Percentiles rank a stretch among this genome's conserved stretches.
Evolutionary conservation across 2,329 filamentous ascomycete genomes (phyloP).

Genomic region (Microcera coccophila): DNA sequence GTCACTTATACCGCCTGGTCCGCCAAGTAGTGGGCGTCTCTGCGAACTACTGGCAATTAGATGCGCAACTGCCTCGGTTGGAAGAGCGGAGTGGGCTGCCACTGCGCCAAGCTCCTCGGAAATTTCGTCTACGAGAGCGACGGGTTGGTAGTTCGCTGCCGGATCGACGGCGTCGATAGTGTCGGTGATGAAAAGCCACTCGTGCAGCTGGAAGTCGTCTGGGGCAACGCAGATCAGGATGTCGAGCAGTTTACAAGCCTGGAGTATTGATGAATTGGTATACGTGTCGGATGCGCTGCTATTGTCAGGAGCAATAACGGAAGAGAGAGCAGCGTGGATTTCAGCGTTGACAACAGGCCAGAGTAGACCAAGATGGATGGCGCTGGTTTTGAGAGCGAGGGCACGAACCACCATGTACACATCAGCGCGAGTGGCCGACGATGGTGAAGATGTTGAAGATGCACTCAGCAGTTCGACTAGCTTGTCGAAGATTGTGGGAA

Average conservation of each 20-base stretch:
- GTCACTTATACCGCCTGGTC: constrained; percentile 51
- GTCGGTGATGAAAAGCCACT: constrained; percentile 97
- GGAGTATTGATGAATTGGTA: constrained; percentile 71
- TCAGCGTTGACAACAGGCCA: constrained; percentile 91
- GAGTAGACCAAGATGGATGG: constrained; percentile 74
- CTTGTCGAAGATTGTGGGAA: constrained; percentile 73
- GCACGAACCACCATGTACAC: constrained; percentile 85
- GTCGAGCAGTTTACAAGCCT: constrained; percentile 92
- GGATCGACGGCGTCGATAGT: constrained; percentile 95
- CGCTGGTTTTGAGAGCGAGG: constrained; percentile 71
- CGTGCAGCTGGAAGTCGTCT: constrained; percentile 96
- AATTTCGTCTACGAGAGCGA: constrained; percentile 79
- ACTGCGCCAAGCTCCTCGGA: constrained; percentile 66
- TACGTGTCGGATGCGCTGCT: constrained; percentile 66
- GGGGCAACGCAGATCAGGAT: constrained; percentile 79
- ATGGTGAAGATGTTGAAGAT: constrained; percentile 84
- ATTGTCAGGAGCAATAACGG: constrained; percentile 64
- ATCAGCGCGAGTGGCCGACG: constrained; percentile 82
- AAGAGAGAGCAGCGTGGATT: constrained; percentile 73
- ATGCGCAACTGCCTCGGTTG: constrained; percentile 37
- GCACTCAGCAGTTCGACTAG: constrained; percentile 81
- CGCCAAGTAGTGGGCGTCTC: constrained; percentile 47
- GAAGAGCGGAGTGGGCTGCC: constrained; percentile 29
- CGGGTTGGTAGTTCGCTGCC: constrained; percentile 61
- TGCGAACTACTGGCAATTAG: constrained; percentile 34